These are phyloP conservation scores for Stramenopiles sp. DNA, from an alignment of 352 stramenopile species.

Conservation along the genomic window DNA sequence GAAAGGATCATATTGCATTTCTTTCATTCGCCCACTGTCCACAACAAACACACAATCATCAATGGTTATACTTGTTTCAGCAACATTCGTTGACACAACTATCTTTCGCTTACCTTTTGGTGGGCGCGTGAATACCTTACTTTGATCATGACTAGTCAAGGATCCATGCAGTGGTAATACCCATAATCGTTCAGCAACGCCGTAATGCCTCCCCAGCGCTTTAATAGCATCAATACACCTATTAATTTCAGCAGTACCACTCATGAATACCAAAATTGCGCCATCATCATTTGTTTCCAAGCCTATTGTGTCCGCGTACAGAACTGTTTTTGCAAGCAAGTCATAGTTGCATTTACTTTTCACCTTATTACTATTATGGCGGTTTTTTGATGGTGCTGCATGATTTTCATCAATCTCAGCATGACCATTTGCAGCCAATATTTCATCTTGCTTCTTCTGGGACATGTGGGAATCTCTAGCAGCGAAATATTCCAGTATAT, in stretches of 20 bases:
- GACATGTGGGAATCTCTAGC: conserved; percentile 37
- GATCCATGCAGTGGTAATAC: conserved; percentile 76
- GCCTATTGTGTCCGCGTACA: not conserved
- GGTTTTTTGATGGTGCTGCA: not conserved
- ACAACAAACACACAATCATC: conserved; percentile 68
- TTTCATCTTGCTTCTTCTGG: conserved; percentile 25
- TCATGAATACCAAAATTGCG: conserved; percentile 85
- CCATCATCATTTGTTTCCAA: conserved; percentile 28
- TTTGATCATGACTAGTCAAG: conserved; percentile 73
- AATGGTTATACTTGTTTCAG: conserved; percentile 85
- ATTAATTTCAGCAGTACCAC: conserved; percentile 76
- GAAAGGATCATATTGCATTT: conserved; percentile 43
- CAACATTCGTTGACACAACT: conserved; percentile 88
- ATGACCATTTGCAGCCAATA: not conserved
- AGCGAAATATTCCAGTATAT: conserved; percentile 46
- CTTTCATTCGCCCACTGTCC: conserved; percentile 56
- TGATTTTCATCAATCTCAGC: not conserved
- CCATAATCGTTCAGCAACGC: conserved; percentile 29
- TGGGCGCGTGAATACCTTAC: conserved; percentile 62
- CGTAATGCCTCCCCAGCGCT: conserved; percentile 13
- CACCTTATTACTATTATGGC: conserved; percentile 1
- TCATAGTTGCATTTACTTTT: not conserved
- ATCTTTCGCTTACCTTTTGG: conserved; percentile 48
- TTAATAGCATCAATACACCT: not conserved
- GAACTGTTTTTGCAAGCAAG: conserved; percentile 3